These are phyloP conservation scores for Volvox carteri DNA, from an alignment of 163 green algal genomes.

Conservation along the genomic window DNA sequence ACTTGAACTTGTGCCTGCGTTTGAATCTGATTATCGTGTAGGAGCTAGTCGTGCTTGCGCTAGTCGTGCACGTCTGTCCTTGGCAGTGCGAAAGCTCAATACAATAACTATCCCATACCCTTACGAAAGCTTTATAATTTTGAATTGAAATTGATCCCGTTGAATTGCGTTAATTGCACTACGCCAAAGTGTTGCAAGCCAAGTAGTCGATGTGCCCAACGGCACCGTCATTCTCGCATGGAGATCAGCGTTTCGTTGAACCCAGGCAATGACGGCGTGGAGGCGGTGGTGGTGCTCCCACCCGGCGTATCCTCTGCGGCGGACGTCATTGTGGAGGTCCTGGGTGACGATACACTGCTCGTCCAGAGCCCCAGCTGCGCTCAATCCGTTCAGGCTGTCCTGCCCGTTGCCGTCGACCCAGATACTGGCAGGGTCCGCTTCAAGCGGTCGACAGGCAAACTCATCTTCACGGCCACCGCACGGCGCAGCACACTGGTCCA, in stretches of 20 bases:
- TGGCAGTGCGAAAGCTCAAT: no score
- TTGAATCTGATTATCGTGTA: no score
- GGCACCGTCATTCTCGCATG: not conserved
- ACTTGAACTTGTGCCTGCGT: no score
- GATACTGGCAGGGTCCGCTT: constrained; percentile 8
- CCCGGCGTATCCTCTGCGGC: not conserved
- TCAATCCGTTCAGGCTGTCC: not conserved
- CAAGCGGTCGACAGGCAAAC: not conserved
- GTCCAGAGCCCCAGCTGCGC: not conserved
- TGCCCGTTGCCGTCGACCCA: not conserved
- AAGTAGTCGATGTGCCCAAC: not conserved
- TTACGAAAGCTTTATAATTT: no score
- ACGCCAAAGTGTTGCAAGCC: no score
- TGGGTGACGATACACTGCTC: not conserved
- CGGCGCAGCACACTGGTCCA: not conserved
- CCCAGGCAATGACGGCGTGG: not conserved
- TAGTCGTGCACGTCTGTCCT: no score
- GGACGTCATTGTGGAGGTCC: not conserved
- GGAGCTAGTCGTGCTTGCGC: no score
- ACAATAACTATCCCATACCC: no score
- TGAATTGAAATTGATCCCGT: no score
- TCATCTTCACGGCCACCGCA: constrained; percentile 31
- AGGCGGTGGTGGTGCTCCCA: constrained; percentile 12
- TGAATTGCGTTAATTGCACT: no score
- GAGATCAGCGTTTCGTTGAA: not conserved